Evolutionary conservation across 2,329 filamentous ascomycete species (phyloP).

Genomic region (Fusarium goolgardi): DNA sequence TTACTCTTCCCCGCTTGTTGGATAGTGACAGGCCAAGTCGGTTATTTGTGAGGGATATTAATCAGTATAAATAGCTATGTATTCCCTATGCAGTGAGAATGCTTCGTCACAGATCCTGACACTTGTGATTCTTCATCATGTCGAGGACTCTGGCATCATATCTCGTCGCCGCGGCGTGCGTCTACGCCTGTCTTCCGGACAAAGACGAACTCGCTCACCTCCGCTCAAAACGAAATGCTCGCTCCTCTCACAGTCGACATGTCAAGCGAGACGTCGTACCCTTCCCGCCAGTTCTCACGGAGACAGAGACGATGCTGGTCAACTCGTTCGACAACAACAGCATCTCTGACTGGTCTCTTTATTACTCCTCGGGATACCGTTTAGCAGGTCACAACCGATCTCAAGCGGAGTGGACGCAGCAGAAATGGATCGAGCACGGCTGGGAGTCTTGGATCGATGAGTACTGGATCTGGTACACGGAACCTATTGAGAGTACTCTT

Average conservation of each 20-base stretch:
- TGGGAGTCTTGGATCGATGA: slow-evolving; percentile 40
- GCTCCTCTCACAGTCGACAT: slow-evolving; percentile 7
- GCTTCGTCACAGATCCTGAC: background rate
- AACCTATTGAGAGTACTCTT: slow-evolving; percentile 33
- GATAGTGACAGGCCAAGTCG: slow-evolving; percentile 1
- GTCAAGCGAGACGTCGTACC: slow-evolving; percentile 19
- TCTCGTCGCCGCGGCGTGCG: slow-evolving; percentile 30
- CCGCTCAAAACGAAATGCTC: slow-evolving; percentile 5
- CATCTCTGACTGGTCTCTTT: slow-evolving; percentile 35
- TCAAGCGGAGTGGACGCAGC: slow-evolving; percentile 38
- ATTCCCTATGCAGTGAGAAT: fast-evolving
- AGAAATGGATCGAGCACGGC: slow-evolving; percentile 33
- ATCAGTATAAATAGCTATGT: slow-evolving; percentile 14
- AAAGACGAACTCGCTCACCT: slow-evolving; percentile 26
- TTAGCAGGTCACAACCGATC: slow-evolving; percentile 33
- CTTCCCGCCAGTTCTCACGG: slow-evolving; percentile 12
- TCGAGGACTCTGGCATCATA: slow-evolving; percentile 18
- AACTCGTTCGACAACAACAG: slow-evolving; percentile 37
- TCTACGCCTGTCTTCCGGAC: slow-evolving; percentile 32
- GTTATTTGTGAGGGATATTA: fast-evolving
- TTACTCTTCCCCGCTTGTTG: slow-evolving; percentile 11
- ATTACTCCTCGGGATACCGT: slow-evolving; percentile 39
- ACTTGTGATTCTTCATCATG: slow-evolving; percentile 3
- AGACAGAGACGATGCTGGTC: slow-evolving; percentile 16
- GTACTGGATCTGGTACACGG: slow-evolving; percentile 40